These are phyloP conservation scores for Lepidium aucheri DNA, from an alignment of 345 rosid genomes.

Conservation along the genomic window DNA sequence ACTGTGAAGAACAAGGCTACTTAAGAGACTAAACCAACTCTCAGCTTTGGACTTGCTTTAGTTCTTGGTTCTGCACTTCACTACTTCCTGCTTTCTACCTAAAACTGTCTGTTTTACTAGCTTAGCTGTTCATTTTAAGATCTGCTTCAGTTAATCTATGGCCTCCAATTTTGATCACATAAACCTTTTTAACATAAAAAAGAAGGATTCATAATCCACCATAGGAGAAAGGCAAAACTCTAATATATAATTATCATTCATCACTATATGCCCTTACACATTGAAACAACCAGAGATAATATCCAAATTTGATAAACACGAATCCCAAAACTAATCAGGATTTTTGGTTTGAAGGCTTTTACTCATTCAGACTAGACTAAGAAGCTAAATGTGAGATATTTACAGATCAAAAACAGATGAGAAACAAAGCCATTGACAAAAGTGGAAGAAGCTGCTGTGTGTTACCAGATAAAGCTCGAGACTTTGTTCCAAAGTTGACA, in stretches of 20 bases:
- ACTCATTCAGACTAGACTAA: too few relatives aligned
- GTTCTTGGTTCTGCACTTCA: not conserved
- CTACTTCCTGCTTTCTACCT: too few relatives aligned
- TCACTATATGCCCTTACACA: not conserved
- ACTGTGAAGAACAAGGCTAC: not conserved
- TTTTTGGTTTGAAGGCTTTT: not conserved
- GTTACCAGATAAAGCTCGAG: not conserved
- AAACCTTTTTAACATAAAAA: too few relatives aligned
- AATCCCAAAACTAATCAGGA: not conserved
- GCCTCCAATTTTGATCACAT: too few relatives aligned
- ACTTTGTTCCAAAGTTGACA: conserved; percentile 12
- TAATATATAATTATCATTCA: not conserved
- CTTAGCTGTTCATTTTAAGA: too few relatives aligned
- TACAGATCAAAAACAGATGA: not conserved
- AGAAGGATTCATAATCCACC: not conserved
- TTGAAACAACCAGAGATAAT: not conserved
- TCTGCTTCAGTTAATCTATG: too few relatives aligned
- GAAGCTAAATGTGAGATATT: not conserved
- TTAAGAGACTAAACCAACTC: too few relatives aligned
- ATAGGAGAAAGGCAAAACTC: not conserved
- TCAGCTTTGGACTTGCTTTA: too few relatives aligned
- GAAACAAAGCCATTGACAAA: not conserved
- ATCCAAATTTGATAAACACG: not conserved
- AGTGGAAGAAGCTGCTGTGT: not conserved
- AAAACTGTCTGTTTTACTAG: too few relatives aligned